These are phyloP conservation scores for Bipolaris victoriae DNA, from an alignment of 2,329 filamentous ascomycete species.

Conservation along the genomic window DNA sequence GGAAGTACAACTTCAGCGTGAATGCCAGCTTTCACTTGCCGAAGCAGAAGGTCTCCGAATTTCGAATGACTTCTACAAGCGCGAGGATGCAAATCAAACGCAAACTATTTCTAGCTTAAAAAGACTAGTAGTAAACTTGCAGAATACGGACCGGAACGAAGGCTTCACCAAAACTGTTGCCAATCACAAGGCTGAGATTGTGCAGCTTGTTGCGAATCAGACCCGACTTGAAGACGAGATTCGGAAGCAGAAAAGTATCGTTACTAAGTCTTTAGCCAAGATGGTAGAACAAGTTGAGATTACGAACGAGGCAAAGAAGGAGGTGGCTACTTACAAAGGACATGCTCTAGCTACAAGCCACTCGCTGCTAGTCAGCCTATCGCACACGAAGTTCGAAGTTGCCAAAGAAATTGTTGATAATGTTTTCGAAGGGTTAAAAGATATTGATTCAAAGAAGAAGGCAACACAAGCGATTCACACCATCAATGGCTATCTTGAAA, in stretches of 20 bases:
- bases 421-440: background rate
- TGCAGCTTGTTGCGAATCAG: background rate
- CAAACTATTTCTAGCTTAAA: background rate
- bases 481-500: background rate
- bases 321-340: too few species aligned
- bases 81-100: background rate
- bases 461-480: background rate
- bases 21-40: background rate
- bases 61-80: background rate
- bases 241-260: background rate
- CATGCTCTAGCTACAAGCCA: background rate
- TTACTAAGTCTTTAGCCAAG: background rate
- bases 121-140: background rate
- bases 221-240: background rate
- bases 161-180: background rate
- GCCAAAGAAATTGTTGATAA: background rate
- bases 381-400: background rate
- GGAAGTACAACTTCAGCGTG: background rate
- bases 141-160: background rate
- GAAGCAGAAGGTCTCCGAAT: background rate
- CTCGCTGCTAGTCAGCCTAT: background rate
- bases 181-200: background rate
- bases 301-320: too few species aligned
- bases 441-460: background rate
- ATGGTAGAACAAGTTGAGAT: background rate